Conservation (phyloP, 148 eudicot species). For the Dianthus caryophyllus region DNA sequence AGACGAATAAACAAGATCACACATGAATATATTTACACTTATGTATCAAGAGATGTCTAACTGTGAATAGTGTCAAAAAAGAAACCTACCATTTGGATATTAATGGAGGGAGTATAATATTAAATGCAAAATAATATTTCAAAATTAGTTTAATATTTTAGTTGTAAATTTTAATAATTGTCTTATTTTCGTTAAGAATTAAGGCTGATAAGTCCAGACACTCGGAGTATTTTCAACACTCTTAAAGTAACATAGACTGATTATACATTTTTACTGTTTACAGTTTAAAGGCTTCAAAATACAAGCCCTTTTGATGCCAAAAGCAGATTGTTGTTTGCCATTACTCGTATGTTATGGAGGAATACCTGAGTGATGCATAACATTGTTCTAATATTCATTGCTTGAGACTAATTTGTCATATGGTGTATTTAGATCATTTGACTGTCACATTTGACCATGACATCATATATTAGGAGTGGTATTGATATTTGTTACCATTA, state of each 20-base stretch:
- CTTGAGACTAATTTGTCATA: not conserved
- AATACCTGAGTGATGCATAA: not conserved
- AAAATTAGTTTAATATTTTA: too few species aligned
- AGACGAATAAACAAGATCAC: too few species aligned
- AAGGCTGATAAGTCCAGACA: too few species aligned
- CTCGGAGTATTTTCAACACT: too few species aligned
- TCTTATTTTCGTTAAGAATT: too few species aligned
- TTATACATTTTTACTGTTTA: not conserved
- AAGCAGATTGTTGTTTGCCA: not conserved
- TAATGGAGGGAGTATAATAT: too few species aligned
- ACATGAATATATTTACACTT: too few species aligned
- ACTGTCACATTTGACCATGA: not conserved
- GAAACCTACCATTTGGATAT: too few species aligned
- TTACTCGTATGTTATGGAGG: not conserved
- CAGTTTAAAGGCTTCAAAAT: not conserved
- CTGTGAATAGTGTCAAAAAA: too few species aligned
- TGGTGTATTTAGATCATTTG: not conserved
- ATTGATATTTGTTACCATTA: not conserved
- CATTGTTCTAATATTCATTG: not conserved
- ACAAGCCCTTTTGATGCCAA: not conserved
- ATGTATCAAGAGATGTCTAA: too few species aligned
- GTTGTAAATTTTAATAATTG: too few species aligned
- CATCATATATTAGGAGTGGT: not conserved
- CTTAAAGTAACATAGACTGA: not conserved
- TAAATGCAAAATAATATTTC: too few species aligned